Evolutionary conservation across 352 stramenopile species (phyloP).

Genomic region (Globisporangium abappressorium): DNA sequence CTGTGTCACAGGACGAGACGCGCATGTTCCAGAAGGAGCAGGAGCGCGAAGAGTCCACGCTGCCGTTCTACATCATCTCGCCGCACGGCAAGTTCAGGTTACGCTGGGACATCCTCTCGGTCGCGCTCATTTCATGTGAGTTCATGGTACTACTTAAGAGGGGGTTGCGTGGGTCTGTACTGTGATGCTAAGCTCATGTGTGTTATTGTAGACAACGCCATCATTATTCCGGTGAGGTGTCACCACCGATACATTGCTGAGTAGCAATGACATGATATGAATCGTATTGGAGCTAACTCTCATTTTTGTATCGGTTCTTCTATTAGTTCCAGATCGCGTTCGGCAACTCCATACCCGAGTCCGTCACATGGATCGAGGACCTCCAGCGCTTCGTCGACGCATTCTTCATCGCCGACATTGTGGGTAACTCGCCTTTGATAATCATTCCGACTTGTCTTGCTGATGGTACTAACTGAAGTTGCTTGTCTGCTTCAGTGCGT

Average conservation of each 20-base stretch:
- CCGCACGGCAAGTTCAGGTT: constrained; percentile 71
- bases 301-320: constrained; percentile 3
- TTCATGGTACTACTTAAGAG: not conserved
- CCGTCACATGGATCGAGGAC: constrained; percentile 34
- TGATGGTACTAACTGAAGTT: not conserved
- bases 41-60: constrained; percentile 76
- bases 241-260: not conserved
- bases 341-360: constrained; percentile 19
- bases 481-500: constrained; percentile 31
- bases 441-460: too few relatives aligned
- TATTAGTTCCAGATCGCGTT: constrained; percentile 74
- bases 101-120: constrained; percentile 71
- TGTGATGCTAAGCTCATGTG: not conserved
- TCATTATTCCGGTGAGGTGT: constrained; percentile 54
- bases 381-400: constrained; percentile 56
- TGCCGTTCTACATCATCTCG: constrained; percentile 79
- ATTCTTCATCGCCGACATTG: constrained; percentile 77
- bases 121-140: constrained; percentile 71
- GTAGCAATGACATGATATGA: not conserved
- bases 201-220: constrained; percentile 57
- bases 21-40: constrained; percentile 88
- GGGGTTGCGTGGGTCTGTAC: not conserved
- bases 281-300: constrained; percentile 1
- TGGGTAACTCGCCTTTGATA: constrained; percentile 24
- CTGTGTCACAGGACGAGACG: constrained; percentile 69